These are phyloP conservation scores for Copromyces sp. DNA, from an alignment of 495 filamentous ascomycete genomes.

Conservation along the genomic window DNA sequence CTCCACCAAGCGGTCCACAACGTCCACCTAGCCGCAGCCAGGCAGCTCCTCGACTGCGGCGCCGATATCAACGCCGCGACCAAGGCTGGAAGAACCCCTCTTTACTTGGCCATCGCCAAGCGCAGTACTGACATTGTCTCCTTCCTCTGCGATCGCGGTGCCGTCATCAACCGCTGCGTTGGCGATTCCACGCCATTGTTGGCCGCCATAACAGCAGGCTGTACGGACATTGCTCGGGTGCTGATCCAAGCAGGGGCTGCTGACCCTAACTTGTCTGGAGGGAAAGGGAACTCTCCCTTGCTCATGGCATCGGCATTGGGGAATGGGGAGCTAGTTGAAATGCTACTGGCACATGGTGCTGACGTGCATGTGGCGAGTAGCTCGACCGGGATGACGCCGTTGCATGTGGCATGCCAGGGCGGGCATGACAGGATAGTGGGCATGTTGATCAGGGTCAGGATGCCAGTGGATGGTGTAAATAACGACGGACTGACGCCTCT, in stretches of 20 bases:
- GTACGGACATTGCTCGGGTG: slow-evolving; percentile 11
- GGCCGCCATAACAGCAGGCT: slow-evolving; percentile 17
- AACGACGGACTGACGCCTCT: slow-evolving; percentile 22
- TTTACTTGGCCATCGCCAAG: slow-evolving; percentile 18
- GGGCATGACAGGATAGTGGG: slow-evolving; percentile 8
- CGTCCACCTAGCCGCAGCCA: slow-evolving; percentile 5
- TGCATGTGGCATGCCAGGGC: slow-evolving; percentile 13
- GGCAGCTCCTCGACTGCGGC: slow-evolving; percentile 19
- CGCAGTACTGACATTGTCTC: slow-evolving; percentile 12
- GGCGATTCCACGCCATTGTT: slow-evolving; percentile 16
- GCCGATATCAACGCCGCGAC: slow-evolving; percentile 15
- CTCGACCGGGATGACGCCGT: slow-evolving; percentile 3
- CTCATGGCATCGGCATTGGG: slow-evolving; percentile 14
- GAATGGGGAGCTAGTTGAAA: slow-evolving; percentile 5
- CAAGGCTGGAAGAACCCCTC: slow-evolving; percentile 10
- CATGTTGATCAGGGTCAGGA: slow-evolving; percentile 8
- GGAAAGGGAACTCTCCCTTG: slow-evolving; percentile 4
- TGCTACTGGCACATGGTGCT: slow-evolving; percentile 16
- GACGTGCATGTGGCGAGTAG: slow-evolving; percentile 13
- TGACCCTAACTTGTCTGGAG: slow-evolving; percentile 9
- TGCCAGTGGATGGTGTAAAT: slow-evolving; percentile 10
- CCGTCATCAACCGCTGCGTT: slow-evolving; percentile 13
- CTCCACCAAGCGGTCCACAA: slow-evolving; percentile 16
- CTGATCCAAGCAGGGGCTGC: slow-evolving; percentile 17
- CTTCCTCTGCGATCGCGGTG: slow-evolving; percentile 18